phyloP scores from a whole-genome alignment of 2,329 filamentous ascomycete genomes.

The Ambrosiella beaveri region DNA sequence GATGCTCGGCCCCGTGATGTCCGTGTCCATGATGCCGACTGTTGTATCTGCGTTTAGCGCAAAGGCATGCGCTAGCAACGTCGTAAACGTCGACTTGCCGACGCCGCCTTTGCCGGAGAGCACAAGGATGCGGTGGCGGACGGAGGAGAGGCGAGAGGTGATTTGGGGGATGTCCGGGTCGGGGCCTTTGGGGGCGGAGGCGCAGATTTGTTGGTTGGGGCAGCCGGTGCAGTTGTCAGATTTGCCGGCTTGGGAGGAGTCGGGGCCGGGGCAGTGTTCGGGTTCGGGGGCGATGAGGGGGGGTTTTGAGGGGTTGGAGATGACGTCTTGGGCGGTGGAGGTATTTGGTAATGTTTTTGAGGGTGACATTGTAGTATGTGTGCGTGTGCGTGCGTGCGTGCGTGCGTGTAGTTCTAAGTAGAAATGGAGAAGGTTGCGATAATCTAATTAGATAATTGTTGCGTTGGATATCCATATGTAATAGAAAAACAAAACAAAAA shows the following conservation, averaged over 20 bases:
- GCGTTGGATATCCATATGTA: neutral
- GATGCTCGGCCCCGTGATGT: slow-evolving; percentile 90
- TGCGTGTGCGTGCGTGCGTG: neutral
- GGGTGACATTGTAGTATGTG: slow-evolving; percentile 48
- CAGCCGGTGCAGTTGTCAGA: slow-evolving; percentile 84
- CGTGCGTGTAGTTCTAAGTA: neutral
- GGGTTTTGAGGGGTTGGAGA: slow-evolving; percentile 59
- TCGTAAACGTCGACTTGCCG: slow-evolving; percentile 87
- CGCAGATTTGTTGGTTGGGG: slow-evolving; percentile 90
- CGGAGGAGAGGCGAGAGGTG: slow-evolving; percentile 58
- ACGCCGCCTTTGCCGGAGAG: slow-evolving; percentile 92
- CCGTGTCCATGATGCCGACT: slow-evolving; percentile 93
- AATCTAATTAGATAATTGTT: neutral
- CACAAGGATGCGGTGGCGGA: slow-evolving; percentile 84
- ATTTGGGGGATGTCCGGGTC: slow-evolving; percentile 89
- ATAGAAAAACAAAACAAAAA: neutral
- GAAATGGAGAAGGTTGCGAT: neutral
- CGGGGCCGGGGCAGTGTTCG: slow-evolving; percentile 88
- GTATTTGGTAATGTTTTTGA: slow-evolving; percentile 48
- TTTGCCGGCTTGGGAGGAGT: slow-evolving; percentile 51
- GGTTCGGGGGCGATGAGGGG: slow-evolving; percentile 86
- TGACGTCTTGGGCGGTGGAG: slow-evolving; percentile 44
- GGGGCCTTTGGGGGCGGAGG: slow-evolving; percentile 81
- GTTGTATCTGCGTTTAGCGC: slow-evolving; percentile 60
- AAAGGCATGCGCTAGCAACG: slow-evolving; percentile 75